These are phyloP conservation scores for Coniferiporia sulphurascens DNA, from an alignment of 1,284 basidiomycete species.

Conservation along the genomic window DNA sequence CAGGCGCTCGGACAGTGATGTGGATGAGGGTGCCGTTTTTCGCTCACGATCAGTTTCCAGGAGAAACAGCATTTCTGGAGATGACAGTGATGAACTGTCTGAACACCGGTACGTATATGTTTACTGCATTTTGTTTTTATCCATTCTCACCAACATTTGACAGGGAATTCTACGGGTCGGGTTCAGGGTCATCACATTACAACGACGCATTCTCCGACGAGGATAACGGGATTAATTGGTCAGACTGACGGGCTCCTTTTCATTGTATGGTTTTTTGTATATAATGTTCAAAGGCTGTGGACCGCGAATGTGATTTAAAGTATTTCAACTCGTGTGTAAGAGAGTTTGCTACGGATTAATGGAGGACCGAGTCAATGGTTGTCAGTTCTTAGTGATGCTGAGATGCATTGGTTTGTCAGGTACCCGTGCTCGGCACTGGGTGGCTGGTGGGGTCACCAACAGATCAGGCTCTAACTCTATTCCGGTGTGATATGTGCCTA, in stretches of 20 bases:
- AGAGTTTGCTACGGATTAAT: no score
- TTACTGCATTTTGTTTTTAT: no score
- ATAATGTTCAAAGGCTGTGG: no score
- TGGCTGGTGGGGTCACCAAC: no score
- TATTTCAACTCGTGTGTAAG: no score
- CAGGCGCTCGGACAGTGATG: not conserved
- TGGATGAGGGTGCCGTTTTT: not conserved
- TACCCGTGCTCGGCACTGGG: no score
- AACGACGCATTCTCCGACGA: conserved; percentile 8
- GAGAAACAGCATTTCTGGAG: not conserved
- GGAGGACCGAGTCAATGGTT: no score
- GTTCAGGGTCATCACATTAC: not conserved
- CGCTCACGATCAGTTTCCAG: not conserved
- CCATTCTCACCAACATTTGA: not conserved
- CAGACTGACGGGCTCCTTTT: not conserved
- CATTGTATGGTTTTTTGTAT: not conserved
- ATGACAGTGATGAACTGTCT: conserved; percentile 6
- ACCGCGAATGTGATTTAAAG: no score
- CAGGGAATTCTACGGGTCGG: not conserved
- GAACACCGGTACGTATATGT: not conserved
- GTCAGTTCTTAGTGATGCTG: no score
- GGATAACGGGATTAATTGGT: conserved; percentile 3
- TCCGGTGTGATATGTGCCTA: no score
- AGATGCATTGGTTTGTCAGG: no score
- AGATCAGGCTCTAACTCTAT: no score